Conservation (phyloP, 345 rosid genomes). For the Euphorbia tirucalli region DNA sequence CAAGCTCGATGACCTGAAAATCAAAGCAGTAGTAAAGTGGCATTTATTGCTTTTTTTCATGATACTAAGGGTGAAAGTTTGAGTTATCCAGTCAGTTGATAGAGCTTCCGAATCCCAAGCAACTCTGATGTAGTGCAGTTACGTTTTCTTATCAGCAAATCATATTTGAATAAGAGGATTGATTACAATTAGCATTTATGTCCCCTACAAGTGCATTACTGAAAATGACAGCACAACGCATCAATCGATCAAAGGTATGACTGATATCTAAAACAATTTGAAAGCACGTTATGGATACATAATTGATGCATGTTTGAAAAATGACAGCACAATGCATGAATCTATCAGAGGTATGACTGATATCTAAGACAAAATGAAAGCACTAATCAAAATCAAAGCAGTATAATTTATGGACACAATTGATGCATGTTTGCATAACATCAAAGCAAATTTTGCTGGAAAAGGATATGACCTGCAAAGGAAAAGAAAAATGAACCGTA, state of each 20-base stretch:
- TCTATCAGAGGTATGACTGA: too few species aligned
- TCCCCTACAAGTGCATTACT: background rate
- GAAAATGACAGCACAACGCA: background rate
- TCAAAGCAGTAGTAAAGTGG: background rate
- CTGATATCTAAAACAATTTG: background rate
- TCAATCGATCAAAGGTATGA: background rate
- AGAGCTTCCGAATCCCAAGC: background rate
- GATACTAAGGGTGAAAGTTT: background rate
- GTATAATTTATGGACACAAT: background rate
- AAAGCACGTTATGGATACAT: too few species aligned
- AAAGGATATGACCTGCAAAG: constrained; percentile 98
- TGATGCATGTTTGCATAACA: background rate
- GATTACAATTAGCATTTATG: background rate
- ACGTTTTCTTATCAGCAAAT: background rate
- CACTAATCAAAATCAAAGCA: background rate
- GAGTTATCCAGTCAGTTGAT: background rate
- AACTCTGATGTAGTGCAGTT: background rate
- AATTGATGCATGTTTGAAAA: too few species aligned
- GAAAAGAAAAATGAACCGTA: constrained; percentile 12
- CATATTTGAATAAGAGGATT: background rate
- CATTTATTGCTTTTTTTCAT: background rate
- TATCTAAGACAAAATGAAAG: background rate
- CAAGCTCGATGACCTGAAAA: background rate
- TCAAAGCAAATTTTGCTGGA: constrained; percentile 13
- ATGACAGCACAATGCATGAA: too few species aligned